Conservation (phyloP, 2,329 filamentous ascomycete species). For the Hypoxylon sp. region DNA sequence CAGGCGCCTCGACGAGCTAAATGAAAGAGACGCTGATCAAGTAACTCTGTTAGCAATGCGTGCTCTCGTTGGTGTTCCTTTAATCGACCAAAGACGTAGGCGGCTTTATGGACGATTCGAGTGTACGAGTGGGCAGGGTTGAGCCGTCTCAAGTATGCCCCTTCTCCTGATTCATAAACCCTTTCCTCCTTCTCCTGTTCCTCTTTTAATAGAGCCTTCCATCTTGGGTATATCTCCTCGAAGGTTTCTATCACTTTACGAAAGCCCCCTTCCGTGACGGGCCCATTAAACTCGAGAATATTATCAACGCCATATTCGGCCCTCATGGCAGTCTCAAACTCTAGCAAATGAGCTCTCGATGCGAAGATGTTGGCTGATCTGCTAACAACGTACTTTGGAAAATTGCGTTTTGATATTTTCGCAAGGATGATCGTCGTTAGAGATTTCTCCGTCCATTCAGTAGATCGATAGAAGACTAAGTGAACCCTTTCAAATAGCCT, state of each 20-base stretch:
- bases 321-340: conserved; percentile 89
- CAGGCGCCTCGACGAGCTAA: conserved; percentile 86
- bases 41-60: conserved; percentile 78
- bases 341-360: conserved; percentile 80
- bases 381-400: conserved; percentile 91
- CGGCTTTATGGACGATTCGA: conserved; percentile 89
- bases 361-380: conserved; percentile 91
- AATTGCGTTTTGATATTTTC: conserved; percentile 88
- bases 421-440: conserved; percentile 94
- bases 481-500: conserved; percentile 95
- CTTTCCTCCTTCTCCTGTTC: conserved; percentile 84
- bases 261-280: conserved; percentile 75
- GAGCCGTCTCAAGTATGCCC: conserved; percentile 89
- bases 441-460: conserved; percentile 97
- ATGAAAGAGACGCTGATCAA: conserved; percentile 88
- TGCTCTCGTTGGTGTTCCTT: conserved; percentile 87
- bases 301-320: conserved; percentile 86
- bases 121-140: conserved; percentile 95
- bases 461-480: conserved; percentile 94
- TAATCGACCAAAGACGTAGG: conserved; percentile 82
- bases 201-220: conserved; percentile 79
- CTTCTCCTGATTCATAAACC: conserved; percentile 86
- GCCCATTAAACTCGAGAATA: conserved; percentile 84
- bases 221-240: conserved; percentile 83
- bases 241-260: conserved; percentile 80